Conservation (phyloP, 208 protist species). For the Kentomonas sorsogonicus region DNA sequence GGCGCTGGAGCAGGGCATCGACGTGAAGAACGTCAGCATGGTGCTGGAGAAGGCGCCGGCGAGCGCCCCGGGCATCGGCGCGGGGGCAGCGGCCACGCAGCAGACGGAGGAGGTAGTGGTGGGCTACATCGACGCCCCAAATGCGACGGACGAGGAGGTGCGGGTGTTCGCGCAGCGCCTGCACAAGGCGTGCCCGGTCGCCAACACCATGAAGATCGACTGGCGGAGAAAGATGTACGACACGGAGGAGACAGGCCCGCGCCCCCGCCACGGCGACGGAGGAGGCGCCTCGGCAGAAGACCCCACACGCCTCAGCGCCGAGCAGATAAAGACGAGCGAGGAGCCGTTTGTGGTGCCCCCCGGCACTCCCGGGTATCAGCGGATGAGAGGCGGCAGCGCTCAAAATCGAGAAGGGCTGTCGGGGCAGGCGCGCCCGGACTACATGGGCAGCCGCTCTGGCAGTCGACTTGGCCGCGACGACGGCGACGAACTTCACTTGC, state of each 20-base stretch:
- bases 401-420: too few relatives aligned
- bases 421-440: too few relatives aligned
- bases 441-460: background rate
- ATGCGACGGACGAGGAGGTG: conserved; percentile 58
- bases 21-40: conserved; percentile 74
- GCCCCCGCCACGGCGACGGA: too few relatives aligned
- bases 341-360: too few relatives aligned
- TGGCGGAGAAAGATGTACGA: too few relatives aligned
- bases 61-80: background rate
- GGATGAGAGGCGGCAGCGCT: too few relatives aligned
- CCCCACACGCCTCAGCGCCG: too few relatives aligned
- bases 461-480: too few relatives aligned
- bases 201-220: conserved; percentile 55
- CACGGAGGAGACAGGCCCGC: background rate
- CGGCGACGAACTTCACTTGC: conserved; percentile 33
- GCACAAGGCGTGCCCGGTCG: conserved; percentile 68
- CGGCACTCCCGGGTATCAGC: too few relatives aligned
- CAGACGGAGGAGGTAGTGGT: conserved; percentile 36
- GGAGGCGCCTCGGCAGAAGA: too few relatives aligned
- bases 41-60: conserved; percentile 50
- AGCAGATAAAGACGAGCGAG: too few relatives aligned
- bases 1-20: conserved; percentile 72
- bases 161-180: conserved; percentile 69
- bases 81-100: conserved; percentile 7
- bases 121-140: conserved; percentile 81